These are phyloP conservation scores for Picea sitchensis DNA, from an alignment of 75 land plant genomes.

Conservation along the genomic window DNA sequence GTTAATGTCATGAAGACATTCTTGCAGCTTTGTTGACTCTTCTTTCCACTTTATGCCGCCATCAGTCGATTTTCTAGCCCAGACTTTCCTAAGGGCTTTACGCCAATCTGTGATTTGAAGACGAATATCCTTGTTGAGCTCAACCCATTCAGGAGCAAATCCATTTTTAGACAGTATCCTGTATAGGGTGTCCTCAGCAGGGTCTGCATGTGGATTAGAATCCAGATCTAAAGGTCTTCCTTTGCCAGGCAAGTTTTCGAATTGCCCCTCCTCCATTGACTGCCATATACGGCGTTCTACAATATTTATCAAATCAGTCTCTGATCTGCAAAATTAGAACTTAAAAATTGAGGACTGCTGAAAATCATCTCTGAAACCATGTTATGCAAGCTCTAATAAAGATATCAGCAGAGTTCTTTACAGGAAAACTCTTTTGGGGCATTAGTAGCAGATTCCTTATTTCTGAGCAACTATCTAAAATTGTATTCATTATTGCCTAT, in stretches of 20 bases:
- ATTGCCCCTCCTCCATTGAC: constrained; percentile 77
- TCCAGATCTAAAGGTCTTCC: constrained; percentile 67
- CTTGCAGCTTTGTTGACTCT: constrained; percentile 36
- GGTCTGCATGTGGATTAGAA: constrained; percentile 78
- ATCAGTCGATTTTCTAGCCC: constrained; percentile 20
- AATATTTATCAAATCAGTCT: constrained; percentile 68
- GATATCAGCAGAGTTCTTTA: constrained; percentile 2
- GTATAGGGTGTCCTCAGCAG: constrained; percentile 79
- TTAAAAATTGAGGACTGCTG: background rate
- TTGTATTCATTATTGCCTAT: background rate
- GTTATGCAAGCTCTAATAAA: background rate
- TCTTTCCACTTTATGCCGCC: constrained; percentile 39
- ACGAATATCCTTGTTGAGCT: constrained; percentile 84
- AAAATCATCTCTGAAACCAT: background rate
- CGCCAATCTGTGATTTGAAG: constrained; percentile 52
- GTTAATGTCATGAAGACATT: constrained; percentile 55
- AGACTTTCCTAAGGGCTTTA: constrained; percentile 48
- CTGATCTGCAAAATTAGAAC: constrained; percentile 52
- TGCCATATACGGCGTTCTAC: constrained; percentile 79
- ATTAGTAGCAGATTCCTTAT: background rate
- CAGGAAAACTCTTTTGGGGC: background rate
- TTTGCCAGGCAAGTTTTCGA: constrained; percentile 82
- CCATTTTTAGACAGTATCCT: constrained; percentile 69
- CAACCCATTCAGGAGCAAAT: constrained; percentile 93
- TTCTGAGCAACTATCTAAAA: background rate